Conservation (phyloP, 306 rosid genomes). For the Nissolia schottii region DNA sequence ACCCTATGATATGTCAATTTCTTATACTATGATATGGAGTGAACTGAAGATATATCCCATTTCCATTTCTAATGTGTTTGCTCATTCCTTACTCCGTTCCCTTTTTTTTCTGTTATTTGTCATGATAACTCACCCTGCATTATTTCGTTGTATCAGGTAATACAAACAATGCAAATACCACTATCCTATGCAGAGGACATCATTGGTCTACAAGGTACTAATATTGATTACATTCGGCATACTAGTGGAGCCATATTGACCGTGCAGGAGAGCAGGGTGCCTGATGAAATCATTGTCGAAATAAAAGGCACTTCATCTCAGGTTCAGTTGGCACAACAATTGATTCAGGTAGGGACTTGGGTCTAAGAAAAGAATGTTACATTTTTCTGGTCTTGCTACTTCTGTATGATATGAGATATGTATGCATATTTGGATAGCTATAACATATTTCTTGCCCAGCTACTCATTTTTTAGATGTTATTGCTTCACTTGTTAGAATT, state of each 20-base stretch:
- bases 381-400: neutral
- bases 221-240: conserved; percentile 85
- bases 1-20: neutral
- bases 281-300: conserved; percentile 92
- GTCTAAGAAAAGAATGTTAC: neutral
- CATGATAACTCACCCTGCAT: neutral
- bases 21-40: neutral
- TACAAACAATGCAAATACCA: conserved; percentile 98
- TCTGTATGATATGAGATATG: neutral
- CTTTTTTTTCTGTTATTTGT: neutral
- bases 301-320: conserved; percentile 88
- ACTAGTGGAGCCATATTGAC: conserved; percentile 91
- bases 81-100: neutral
- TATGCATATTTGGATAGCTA: no score
- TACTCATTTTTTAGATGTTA: neutral
- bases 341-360: conserved; percentile 70
- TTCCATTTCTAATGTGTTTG: neutral
- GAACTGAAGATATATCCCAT: neutral
- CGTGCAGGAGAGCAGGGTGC: conserved; percentile 87
- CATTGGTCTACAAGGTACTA: conserved; percentile 88
- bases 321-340: conserved; percentile 85
- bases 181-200: conserved; percentile 93
- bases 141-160: conserved; percentile 45
- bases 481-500: neutral
- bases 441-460: neutral